Evolutionary conservation across 306 rosid genomes (phyloP), one percentile per base, ranked within the genome.

Genomic region (Ormosia emarginata): DNA sequence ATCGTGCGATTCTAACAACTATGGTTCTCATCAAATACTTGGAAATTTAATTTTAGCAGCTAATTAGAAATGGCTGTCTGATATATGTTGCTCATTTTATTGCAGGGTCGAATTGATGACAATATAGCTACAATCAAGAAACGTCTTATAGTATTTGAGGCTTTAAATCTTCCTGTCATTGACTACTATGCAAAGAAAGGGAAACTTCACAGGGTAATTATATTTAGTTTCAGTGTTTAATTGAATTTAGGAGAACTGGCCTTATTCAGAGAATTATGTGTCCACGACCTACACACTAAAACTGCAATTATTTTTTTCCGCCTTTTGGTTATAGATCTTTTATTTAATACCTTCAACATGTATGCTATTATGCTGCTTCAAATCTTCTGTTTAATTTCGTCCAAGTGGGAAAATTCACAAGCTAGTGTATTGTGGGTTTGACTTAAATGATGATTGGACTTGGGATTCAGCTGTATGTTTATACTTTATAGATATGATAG

Each of bases 31-130:
- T 81, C 46, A 78, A 44, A 89, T 87, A 39, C 69, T 78, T 75
- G 29, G 68, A 29, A 63, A 73, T 5, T 55, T 46, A 70, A 76
- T 15, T 65, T 34, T 32, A 68, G 50, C 47, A 6, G 9, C 36
- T 67, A 33, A 47, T 79, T 59, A 18, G 67, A 53, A 59, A 64
- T 40, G n/a, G 56, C 18, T 78, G 32, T 75, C 58, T 91, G 75
- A 83, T 18, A 46, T 68, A 36, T 62, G 75, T 9, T 81, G 8
- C 61, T 50, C 43, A 7, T 79, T 77, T 79, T 65, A 62, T 66
- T 81, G 85, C 87, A 95, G 99, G 99, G 99, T 18, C 93, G 98
- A 88, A 85, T 95, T 79, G 98, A 95, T 90, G 99, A 95, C 88
- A 95, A 95, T 58, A 85, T 93, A 64, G 93, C 90, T 5, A 93